phyloP scores from a whole-genome alignment of 2,329 filamentous ascomycete species.

The Penicillium paneum region DNA sequence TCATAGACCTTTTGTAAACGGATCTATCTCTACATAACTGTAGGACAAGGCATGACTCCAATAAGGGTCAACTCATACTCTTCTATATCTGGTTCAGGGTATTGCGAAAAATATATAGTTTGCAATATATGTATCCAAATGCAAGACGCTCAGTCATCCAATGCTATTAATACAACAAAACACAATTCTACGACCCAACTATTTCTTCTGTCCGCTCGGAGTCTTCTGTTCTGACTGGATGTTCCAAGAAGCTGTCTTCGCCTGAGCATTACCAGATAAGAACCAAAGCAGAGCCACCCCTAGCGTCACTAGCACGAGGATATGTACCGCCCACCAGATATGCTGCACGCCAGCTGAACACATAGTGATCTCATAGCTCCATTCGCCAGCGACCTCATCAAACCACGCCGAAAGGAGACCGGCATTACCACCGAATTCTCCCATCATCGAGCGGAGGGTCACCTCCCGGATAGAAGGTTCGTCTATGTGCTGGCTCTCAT shows the following conservation, averaged over 20 bases:
- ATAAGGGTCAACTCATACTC: neutral
- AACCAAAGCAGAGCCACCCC: slow-evolving; percentile 30
- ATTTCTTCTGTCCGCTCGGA: neutral
- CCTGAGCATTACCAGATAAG: neutral
- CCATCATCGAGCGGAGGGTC: slow-evolving; percentile 98
- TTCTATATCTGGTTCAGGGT: neutral
- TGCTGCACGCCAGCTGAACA: slow-evolving; percentile 84
- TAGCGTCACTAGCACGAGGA: slow-evolving; percentile 59
- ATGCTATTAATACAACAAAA: neutral
- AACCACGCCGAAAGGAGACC: slow-evolving; percentile 89
- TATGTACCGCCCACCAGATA: slow-evolving; percentile 89
- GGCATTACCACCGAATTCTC: slow-evolving; percentile 86
- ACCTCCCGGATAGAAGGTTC: slow-evolving; percentile 68
- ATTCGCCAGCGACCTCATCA: slow-evolving; percentile 63
- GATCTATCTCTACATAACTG: neutral
- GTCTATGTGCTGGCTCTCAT: slow-evolving; percentile 1
- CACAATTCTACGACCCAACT: neutral
- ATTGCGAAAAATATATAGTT: neutral
- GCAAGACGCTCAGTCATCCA: neutral
- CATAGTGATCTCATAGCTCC: slow-evolving; percentile 75
- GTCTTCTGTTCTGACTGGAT: neutral
- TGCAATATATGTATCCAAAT: neutral
- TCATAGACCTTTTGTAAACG: neutral
- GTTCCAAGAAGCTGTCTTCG: neutral
- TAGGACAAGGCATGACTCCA: neutral